Evolutionary conservation across 768 basidiomycete species (phyloP).

Genomic region (Holtermanniella nyarrowii): DNA sequence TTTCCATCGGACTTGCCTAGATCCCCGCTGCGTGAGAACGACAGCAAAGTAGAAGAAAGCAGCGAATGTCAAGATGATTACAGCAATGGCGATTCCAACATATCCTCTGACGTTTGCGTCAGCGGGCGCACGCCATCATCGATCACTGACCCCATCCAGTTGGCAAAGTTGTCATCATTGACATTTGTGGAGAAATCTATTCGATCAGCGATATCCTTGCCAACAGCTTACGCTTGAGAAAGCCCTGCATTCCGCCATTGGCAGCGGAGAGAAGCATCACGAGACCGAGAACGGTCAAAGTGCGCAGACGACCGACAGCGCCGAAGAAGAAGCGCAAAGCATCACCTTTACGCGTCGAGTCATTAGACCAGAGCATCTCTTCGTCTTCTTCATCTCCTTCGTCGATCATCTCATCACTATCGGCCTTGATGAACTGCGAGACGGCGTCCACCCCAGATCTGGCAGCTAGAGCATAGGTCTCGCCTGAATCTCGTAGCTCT

Average conservation of each 20-base stretch:
- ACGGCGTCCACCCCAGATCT: not conserved
- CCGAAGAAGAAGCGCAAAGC: not conserved
- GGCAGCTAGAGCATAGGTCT: not conserved
- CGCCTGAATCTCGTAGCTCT: conserved; percentile 3
- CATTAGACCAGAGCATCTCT: not conserved
- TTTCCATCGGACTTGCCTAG: not conserved
- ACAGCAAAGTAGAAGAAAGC: not conserved
- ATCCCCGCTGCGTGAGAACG: not conserved
- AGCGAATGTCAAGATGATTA: not conserved
- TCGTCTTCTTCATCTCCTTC: not conserved
- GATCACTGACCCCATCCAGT: not conserved
- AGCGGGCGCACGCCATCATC: not conserved
- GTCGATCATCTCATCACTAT: not conserved
- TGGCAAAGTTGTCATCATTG: not conserved
- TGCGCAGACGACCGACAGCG: not conserved
- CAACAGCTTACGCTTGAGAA: not conserved
- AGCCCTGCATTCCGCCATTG: not conserved
- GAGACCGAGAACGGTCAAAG: not conserved
- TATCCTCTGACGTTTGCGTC: not conserved
- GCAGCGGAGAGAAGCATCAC: not conserved
- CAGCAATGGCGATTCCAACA: not conserved
- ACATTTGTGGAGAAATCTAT: not conserved
- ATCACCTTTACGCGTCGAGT: not conserved
- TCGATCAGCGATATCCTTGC: not conserved
- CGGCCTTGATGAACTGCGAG: not conserved